phyloP scores from a whole-genome alignment of 352 stramenopile genomes.

The Phytophthora quininea region DNA sequence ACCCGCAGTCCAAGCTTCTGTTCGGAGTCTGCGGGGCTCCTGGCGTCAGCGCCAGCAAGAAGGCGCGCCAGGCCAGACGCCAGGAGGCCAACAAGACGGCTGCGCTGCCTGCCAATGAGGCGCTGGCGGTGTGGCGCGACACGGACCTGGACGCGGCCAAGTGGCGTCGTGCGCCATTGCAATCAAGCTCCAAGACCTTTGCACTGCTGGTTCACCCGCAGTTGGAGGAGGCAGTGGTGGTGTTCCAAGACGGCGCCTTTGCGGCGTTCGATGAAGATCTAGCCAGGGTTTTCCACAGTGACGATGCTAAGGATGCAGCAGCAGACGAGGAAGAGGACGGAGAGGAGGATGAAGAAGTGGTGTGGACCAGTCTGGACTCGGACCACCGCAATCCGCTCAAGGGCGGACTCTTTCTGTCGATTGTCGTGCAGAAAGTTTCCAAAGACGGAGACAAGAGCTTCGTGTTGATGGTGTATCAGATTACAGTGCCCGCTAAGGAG shows the following conservation, averaged over 20 bases:
- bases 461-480: conserved; percentile 65
- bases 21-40: conserved; percentile 58
- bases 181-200: conserved; percentile 36
- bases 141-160: conserved; percentile 68
- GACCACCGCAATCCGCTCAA: conserved; percentile 62
- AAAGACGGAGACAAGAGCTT: conserved; percentile 38
- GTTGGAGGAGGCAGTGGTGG: conserved; percentile 67
- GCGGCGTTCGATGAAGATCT: conserved; percentile 64
- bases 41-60: conserved; percentile 48
- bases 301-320: conserved; percentile 36
- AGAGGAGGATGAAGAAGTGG: conserved; percentile 36
- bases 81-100: conserved; percentile 40
- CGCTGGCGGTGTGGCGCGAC: conserved; percentile 64
- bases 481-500: conserved; percentile 36
- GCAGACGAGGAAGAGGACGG: conserved; percentile 21
- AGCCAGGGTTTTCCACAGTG: conserved; percentile 46
- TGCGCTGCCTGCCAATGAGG: conserved; percentile 38
- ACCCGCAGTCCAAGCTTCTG: conserved; percentile 59
- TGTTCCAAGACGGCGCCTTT: conserved; percentile 70
- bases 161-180: conserved; percentile 54
- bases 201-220: conserved; percentile 68
- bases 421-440: conserved; percentile 50
- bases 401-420: conserved; percentile 65
- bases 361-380: conserved; percentile 64
- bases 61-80: conserved; percentile 40